Percentiles rank a stretch among this genome's conserved stretches.
These are phyloP conservation scores for Solanum appendiculatum DNA, from an alignment of 257 asterid species.

Conservation along the genomic window DNA sequence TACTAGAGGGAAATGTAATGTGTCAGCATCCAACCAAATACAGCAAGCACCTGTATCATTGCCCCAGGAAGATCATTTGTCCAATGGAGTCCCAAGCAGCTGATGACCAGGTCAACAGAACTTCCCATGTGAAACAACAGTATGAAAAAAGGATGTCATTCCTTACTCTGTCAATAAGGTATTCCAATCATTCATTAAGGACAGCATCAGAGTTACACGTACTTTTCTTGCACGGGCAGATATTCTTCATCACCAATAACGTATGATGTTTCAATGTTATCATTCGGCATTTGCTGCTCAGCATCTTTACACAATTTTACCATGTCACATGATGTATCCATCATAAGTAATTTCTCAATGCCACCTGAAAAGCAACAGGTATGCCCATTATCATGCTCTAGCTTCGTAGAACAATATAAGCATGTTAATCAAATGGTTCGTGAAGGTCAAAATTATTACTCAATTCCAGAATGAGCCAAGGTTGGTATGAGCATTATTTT, in stretches of 20 bases:
- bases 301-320: constrained; percentile 54
- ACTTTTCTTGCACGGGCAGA: constrained; percentile 84
- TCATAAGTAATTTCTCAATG: constrained; percentile 70
- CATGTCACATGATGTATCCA: constrained; percentile 90
- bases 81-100: constrained; percentile 98
- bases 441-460: not conserved
- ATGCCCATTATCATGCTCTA: not conserved
- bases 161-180: not conserved
- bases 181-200: not conserved
- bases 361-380: constrained; percentile 51
- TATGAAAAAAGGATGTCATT: not conserved
- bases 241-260: constrained; percentile 89
- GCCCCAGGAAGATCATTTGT: constrained; percentile 99
- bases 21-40: not conserved
- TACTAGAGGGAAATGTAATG: not conserved
- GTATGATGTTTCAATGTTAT: constrained; percentile 60
- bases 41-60: constrained; percentile 79
- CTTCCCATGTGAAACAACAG: constrained; percentile 18
- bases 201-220: not conserved
- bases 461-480: not conserved
- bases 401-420: not conserved
- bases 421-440: not conserved
- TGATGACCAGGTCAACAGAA: constrained; percentile 75
- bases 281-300: constrained; percentile 39
- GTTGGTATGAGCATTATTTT: not conserved